These are phyloP conservation scores for Gelatoporia subvermispora DNA, from an alignment of 768 basidiomycete genomes.

Conservation along the genomic window DNA sequence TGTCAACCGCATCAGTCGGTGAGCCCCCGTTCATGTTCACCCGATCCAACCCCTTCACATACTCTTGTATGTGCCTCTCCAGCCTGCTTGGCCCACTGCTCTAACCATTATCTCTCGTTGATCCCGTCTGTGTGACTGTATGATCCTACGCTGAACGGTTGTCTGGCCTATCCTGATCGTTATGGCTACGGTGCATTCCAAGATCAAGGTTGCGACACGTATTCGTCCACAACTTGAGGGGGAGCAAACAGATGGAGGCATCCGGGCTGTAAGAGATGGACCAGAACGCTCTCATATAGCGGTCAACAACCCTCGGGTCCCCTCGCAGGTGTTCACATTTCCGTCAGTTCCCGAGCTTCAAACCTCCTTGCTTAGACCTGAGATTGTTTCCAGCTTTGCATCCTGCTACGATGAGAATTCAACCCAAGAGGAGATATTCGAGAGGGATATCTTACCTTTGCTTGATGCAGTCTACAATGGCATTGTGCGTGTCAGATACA, in stretches of 20 bases:
- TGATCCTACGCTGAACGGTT: no score
- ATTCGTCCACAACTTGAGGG: conserved; percentile 59
- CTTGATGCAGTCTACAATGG: conserved; percentile 76
- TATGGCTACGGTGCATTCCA: conserved; percentile 19
- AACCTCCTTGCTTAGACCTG: background rate
- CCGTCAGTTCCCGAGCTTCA: conserved; percentile 40
- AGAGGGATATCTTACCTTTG: conserved; percentile 69
- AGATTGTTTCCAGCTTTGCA: conserved; percentile 45
- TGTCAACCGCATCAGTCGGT: no score
- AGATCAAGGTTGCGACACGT: conserved; percentile 69
- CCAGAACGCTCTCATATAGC: conserved; percentile 41
- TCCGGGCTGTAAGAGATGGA: conserved; percentile 44
- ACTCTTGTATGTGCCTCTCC: no score
- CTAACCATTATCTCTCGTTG: no score
- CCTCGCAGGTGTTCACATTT: conserved; percentile 70
- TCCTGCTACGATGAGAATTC: conserved; percentile 71
- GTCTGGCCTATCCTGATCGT: background rate
- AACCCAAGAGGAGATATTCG: conserved; percentile 74
- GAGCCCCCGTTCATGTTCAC: no score
- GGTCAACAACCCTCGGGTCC: conserved; percentile 68
- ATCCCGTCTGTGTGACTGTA: no score
- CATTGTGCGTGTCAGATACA: conserved; percentile 43
- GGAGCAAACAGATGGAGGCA: conserved; percentile 58
- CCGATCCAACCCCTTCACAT: no score
- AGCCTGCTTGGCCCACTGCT: no score